Evolutionary conservation across 768 basidiomycete species (phyloP).

Genomic region (Harrya chromipes): DNA sequence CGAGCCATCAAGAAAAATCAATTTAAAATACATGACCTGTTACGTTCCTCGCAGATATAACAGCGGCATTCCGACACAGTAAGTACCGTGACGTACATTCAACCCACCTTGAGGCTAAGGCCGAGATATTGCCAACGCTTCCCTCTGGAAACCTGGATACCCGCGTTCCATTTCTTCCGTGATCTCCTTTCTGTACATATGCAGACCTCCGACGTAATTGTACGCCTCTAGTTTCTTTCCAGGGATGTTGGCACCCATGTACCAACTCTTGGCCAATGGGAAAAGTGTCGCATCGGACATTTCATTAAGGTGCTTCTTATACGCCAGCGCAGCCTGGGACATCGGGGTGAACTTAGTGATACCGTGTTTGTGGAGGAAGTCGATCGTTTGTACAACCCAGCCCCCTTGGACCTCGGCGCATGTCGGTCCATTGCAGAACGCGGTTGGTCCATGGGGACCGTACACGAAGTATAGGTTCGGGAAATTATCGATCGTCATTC

Average conservation of each 20-base stretch:
- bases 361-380: slow-evolving; percentile 1
- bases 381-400: slow-evolving; percentile 14
- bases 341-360: slow-evolving; percentile 7
- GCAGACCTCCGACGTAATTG: not conserved
- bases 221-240: not conserved
- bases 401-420: slow-evolving; percentile 5
- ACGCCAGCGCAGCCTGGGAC: slow-evolving; percentile 4
- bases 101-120: no score
- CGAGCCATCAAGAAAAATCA: no score
- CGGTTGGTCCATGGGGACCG: slow-evolving; percentile 13
- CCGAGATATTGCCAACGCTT: not conserved
- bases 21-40: no score
- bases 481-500: slow-evolving; percentile 5
- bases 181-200: slow-evolving; percentile 9
- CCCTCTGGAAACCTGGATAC: slow-evolving; percentile 14
- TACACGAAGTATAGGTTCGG: slow-evolving; percentile 15
- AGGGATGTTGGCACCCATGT: not conserved
- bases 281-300: slow-evolving; percentile 5
- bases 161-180: slow-evolving; percentile 9
- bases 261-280: slow-evolving; percentile 4
- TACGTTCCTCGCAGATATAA: no score
- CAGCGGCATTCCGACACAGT: no score
- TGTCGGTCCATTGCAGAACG: slow-evolving; percentile 7
- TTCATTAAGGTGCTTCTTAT: slow-evolving; percentile 7
- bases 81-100: no score